Percentiles rank a stretch among this genome's conserved stretches.
phyloP scores from a whole-genome alignment of 257 asterid species.

The Nicotiana benthamiana region DNA sequence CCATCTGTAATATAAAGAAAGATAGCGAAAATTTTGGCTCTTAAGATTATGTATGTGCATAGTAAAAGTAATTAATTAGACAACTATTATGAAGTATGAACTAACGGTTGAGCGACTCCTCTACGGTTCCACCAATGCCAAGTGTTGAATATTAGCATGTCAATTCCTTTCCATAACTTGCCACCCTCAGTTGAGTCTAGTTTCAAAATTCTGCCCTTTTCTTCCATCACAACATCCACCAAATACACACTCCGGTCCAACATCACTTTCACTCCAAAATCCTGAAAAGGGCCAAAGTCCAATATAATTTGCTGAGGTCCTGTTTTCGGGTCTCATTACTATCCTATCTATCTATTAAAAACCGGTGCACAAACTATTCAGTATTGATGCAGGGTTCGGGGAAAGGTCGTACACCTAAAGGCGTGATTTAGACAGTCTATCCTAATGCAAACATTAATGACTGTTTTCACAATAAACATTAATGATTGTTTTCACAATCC shows the following conservation, averaged over 20 bases:
- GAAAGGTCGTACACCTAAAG: too few relatives aligned
- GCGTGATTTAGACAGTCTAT: too few relatives aligned
- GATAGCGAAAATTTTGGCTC: background rate
- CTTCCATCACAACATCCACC: constrained; percentile 54
- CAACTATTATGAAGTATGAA: background rate
- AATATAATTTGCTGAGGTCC: background rate
- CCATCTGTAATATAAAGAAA: constrained; percentile 24
- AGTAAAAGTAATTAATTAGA: background rate
- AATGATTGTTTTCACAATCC: too few relatives aligned
- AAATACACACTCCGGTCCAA: constrained; percentile 52
- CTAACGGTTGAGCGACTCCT: constrained; percentile 68
- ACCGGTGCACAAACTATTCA: too few relatives aligned
- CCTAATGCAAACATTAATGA: too few relatives aligned
- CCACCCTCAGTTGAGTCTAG: constrained; percentile 62
- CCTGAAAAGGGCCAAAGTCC: constrained; percentile 21
- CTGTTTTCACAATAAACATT: too few relatives aligned
- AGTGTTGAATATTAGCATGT: constrained; percentile 68
- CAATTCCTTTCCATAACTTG: constrained; percentile 54
- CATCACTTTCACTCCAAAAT: constrained; percentile 55
- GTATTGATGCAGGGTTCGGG: too few relatives aligned
- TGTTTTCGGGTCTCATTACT: background rate
- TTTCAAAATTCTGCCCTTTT: constrained; percentile 45
- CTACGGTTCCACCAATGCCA: constrained; percentile 95
- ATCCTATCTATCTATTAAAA: too few relatives aligned
- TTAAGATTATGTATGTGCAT: too few relatives aligned